A percentile compares a stretch with the other conserved stretches of the same genome.
Evolutionary conservation across 331 rosid species (phyloP).

Genomic region (Arachis monticola): DNA sequence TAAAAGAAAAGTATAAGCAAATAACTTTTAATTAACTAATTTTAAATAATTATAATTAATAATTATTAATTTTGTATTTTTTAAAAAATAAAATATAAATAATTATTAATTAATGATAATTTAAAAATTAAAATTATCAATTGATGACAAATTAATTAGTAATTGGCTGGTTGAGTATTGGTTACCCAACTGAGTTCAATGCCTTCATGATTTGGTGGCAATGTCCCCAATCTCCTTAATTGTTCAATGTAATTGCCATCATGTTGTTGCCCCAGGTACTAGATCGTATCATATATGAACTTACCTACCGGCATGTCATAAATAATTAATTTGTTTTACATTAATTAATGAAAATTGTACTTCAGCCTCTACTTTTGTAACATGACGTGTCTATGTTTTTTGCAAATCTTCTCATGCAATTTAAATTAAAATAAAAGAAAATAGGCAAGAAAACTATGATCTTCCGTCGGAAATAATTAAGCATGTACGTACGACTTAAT

Average conservation of each 20-base stretch:
- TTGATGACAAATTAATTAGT: no score
- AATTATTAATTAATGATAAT: no score
- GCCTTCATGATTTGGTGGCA: conserved; percentile 24
- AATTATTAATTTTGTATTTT: no score
- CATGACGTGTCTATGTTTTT: not conserved
- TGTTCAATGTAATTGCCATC: conserved; percentile 21
- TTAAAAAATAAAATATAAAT: no score
- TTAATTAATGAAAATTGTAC: conserved; percentile 16
- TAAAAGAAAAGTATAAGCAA: no score
- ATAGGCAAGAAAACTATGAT: no score
- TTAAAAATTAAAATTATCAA: no score
- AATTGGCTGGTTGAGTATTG: no score
- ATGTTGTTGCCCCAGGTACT: conserved; percentile 26
- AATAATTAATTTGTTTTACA: not conserved
- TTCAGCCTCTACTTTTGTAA: not conserved
- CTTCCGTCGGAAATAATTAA: conserved; percentile 1
- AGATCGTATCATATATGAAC: not conserved
- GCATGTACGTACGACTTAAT: not conserved
- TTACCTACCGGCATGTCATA: not conserved
- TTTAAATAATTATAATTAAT: no score
- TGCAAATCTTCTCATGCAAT: conserved; percentile 11
- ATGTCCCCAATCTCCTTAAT: not conserved
- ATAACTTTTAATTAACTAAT: no score
- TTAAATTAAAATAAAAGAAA: not conserved
- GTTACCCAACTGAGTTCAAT: no score